These are phyloP conservation scores for Colletotrichum cereale DNA, from an alignment of 2,329 filamentous ascomycete species.

Conservation along the genomic window DNA sequence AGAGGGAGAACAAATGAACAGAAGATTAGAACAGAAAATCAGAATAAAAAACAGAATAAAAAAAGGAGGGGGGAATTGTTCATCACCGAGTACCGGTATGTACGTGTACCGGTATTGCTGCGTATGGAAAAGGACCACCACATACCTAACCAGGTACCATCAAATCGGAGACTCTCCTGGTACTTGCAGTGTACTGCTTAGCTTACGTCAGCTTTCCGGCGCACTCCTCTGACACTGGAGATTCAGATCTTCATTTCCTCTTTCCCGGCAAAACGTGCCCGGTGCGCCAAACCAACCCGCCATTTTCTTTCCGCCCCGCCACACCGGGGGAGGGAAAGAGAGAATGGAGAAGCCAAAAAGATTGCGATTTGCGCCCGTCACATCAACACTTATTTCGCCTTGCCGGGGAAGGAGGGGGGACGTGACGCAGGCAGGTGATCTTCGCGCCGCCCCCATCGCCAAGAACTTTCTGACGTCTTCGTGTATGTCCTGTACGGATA, in stretches of 20 bases:
- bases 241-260: constrained; percentile 5
- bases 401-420: no score
- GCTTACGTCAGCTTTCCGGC: background rate
- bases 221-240: background rate
- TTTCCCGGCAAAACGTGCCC: background rate
- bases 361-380: constrained; percentile 1
- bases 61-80: no score
- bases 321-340: background rate
- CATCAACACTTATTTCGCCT: background rate
- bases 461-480: background rate
- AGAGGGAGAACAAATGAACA: no score
- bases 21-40: no score
- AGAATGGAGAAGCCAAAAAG: background rate
- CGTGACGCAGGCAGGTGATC: background rate
- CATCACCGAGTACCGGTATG: no score
- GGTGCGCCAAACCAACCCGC: background rate
- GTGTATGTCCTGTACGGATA: no score
- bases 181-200: background rate
- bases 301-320: background rate
- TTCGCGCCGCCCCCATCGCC: background rate
- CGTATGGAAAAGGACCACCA: constrained; percentile 21
- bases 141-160: no score
- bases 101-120: no score
- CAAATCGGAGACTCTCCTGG: constrained; percentile 11
- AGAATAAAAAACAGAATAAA: no score